phyloP scores from a whole-genome alignment of 2,329 filamentous ascomycete species.

The Xylariaceae sp. region DNA sequence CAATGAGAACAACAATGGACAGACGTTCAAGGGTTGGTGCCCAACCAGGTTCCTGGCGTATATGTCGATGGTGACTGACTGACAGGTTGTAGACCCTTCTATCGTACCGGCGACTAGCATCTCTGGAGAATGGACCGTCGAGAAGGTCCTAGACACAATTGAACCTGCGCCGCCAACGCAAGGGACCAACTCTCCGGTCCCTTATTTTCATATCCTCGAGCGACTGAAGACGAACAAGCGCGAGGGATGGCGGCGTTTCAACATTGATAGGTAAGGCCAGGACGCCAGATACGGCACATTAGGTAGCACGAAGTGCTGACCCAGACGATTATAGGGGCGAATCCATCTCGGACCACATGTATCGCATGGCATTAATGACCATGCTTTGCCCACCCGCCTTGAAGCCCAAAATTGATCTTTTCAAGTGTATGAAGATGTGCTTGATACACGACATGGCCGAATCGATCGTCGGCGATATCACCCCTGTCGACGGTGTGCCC shows the following conservation, averaged over 20 bases:
- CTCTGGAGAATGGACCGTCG: constrained; percentile 48
- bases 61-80: no score
- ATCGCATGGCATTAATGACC: constrained; percentile 95
- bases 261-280: constrained; percentile 53
- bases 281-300: background rate
- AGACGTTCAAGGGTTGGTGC: no score
- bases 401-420: constrained; percentile 66
- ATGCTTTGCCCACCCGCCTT: constrained; percentile 82
- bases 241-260: constrained; percentile 91
- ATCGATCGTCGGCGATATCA: constrained; percentile 91
- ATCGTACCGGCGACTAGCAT: constrained; percentile 35
- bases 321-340: constrained; percentile 55
- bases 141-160: constrained; percentile 63
- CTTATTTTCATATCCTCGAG: constrained; percentile 93
- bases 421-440: constrained; percentile 90
- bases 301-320: background rate
- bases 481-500: constrained; percentile 77
- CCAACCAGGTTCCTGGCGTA: no score
- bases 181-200: constrained; percentile 67
- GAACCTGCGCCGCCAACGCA: constrained; percentile 53
- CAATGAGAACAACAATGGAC: no score
- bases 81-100: constrained; percentile 27
- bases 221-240: constrained; percentile 94
- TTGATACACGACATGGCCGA: constrained; percentile 98
- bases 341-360: constrained; percentile 98